Evolutionary conservation across 2,329 filamentous ascomycete genomes (phyloP).

Genomic region (Chaetomium globosum): DNA sequence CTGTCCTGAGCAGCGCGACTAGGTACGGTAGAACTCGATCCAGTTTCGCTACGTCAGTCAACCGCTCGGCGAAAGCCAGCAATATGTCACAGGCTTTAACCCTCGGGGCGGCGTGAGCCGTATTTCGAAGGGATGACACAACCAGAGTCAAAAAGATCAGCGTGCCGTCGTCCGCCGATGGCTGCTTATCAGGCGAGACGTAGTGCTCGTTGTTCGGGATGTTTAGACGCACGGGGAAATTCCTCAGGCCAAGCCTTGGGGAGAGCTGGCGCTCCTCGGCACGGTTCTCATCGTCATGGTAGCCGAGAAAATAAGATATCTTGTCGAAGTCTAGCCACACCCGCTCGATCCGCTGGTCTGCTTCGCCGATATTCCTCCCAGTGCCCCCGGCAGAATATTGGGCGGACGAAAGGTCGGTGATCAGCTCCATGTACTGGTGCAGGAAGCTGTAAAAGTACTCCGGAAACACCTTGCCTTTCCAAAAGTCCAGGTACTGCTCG

Average conservation of each 20-base stretch:
- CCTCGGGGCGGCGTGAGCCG: conserved; percentile 82
- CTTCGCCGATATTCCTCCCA: conserved; percentile 74
- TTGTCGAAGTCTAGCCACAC: conserved; percentile 97
- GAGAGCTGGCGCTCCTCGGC: conserved; percentile 43
- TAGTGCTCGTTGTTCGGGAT: conserved; percentile 82
- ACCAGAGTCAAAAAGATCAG: conserved; percentile 89
- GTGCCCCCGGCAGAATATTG: conserved; percentile 70
- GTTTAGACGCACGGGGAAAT: conserved; percentile 82
- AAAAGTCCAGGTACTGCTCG: conserved; percentile 91
- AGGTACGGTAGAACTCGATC: conserved; percentile 91
- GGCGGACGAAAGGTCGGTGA: conserved; percentile 86
- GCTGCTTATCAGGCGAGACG: conserved; percentile 61
- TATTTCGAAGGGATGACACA: conserved; percentile 85
- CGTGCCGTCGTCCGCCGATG: conserved; percentile 80
- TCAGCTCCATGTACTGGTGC: conserved; percentile 95
- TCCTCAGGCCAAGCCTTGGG: conserved; percentile 56
- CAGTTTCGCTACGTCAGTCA: conserved; percentile 94
- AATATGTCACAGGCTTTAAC: conserved; percentile 89
- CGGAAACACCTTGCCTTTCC: conserved; percentile 88
- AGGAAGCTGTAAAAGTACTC: conserved; percentile 97
- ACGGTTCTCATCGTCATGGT: conserved; percentile 55
- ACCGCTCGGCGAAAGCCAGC: conserved; percentile 83
- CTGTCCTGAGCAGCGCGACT: conserved; percentile 76
- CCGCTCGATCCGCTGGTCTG: conserved; percentile 90
- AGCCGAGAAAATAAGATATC: conserved; percentile 90